phyloP scores from a whole-genome alignment of 139 green algal genomes.

The Closterium sp. region DNA sequence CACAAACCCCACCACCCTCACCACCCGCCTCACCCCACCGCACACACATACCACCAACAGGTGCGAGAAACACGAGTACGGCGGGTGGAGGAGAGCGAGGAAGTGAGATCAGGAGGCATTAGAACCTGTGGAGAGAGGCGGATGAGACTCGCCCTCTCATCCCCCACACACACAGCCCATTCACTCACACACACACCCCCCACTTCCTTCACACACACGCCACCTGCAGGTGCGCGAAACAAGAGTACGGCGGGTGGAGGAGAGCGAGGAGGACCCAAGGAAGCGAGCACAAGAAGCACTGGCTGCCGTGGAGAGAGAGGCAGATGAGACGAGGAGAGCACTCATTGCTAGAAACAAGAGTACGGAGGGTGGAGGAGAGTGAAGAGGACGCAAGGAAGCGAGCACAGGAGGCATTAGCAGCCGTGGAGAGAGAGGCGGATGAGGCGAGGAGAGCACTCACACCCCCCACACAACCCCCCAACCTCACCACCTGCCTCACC shows the following conservation, averaged over 20 bases:
- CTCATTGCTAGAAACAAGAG: slow-evolving; percentile 9
- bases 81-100: slow-evolving; percentile 16
- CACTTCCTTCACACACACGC: no score
- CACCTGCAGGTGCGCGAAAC: background rate
- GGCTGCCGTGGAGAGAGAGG: slow-evolving; percentile 28
- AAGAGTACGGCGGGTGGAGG: slow-evolving; percentile 1
- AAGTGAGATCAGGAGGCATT: slow-evolving; percentile 3
- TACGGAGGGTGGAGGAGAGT: background rate
- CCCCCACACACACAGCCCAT: no score
- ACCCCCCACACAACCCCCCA: no score
- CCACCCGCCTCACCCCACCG: no score
- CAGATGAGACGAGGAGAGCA: slow-evolving; percentile 17
- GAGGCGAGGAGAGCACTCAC: no score
- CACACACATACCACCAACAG: no score
- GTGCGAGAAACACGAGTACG: background rate
- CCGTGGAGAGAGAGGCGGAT: no score
- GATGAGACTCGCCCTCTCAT: no score
- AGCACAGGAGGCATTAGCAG: no score
- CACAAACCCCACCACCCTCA: no score
- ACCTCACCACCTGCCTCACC: no score
- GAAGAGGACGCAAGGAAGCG: background rate
- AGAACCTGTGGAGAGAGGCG: slow-evolving; percentile 15
- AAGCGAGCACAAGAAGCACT: background rate
- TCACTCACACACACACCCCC: no score
- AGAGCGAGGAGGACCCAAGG: background rate